Percentiles rank a stretch among this genome's conserved stretches.
Evolutionary conservation across 2,329 filamentous ascomycete species (phyloP).

Genomic region (Botrytis paeoniae): DNA sequence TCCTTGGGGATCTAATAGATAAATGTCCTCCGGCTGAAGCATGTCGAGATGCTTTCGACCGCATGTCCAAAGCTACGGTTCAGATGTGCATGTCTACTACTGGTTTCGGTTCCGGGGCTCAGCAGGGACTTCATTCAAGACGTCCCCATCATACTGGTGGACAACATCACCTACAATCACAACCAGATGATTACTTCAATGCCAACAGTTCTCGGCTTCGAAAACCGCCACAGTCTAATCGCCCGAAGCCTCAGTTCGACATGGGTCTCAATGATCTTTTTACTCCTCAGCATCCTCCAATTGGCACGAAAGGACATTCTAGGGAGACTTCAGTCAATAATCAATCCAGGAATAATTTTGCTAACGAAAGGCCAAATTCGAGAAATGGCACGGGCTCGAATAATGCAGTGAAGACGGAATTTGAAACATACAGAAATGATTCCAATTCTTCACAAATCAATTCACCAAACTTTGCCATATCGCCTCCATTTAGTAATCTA

Average conservation of each 20-base stretch:
- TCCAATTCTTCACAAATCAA: background rate
- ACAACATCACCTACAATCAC: slow-evolving; percentile 14
- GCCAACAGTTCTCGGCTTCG: slow-evolving; percentile 18
- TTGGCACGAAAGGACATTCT: background rate
- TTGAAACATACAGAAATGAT: slow-evolving; percentile 11
- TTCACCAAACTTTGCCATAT: slow-evolving; percentile 23
- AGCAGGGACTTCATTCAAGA: slow-evolving; percentile 30
- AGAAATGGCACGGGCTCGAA: slow-evolving; percentile 5
- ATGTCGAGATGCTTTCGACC: slow-evolving; percentile 89
- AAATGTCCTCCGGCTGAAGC: slow-evolving; percentile 95
- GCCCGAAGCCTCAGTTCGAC: slow-evolving; percentile 36
- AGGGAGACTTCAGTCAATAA: background rate
- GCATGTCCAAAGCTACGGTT: slow-evolving; percentile 92
- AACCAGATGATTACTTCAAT: slow-evolving; percentile 27
- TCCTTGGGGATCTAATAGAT: slow-evolving; percentile 85
- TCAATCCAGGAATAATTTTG: background rate
- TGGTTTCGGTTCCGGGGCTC: slow-evolving; percentile 35
- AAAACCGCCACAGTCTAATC: slow-evolving; percentile 18
- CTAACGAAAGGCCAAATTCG: background rate
- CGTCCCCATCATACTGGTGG: slow-evolving; percentile 24
- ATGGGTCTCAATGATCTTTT: slow-evolving; percentile 38
- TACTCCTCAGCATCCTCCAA: background rate
- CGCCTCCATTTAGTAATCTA: slow-evolving; percentile 24
- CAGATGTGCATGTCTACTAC: slow-evolving; percentile 87
- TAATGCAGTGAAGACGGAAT: slow-evolving; percentile 25